Conservation (phyloP, 2,329 filamentous ascomycete species). For the Alternaria sp. region DNA sequence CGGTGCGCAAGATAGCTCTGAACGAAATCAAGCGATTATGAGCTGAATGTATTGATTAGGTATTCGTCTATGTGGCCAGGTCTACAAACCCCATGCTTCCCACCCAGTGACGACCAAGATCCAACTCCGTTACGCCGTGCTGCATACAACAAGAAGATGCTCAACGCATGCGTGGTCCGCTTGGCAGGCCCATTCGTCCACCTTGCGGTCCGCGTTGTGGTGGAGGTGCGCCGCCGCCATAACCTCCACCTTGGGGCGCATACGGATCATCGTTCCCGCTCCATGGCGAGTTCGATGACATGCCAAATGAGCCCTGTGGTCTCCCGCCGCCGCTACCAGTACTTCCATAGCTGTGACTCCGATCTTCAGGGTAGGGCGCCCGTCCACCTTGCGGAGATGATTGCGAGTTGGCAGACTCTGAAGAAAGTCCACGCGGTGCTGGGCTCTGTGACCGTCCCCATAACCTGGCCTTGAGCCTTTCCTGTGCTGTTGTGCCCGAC, state of each 20-base stretch:
- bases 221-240: conserved; percentile 29
- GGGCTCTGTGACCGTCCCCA: conserved; percentile 71
- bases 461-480: conserved; percentile 79
- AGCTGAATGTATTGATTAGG: conserved; percentile 2
- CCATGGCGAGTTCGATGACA: conserved; percentile 44
- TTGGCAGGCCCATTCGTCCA: conserved; percentile 46
- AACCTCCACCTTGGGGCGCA: conserved; percentile 29
- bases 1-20: neutral
- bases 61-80: conserved; percentile 3
- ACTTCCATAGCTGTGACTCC: conserved; percentile 38
- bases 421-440: conserved; percentile 40
- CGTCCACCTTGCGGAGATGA: conserved; percentile 22
- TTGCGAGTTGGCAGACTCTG: conserved; percentile 27
- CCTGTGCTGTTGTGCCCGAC: conserved; percentile 68
- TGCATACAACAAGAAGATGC: conserved; percentile 4
- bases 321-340: conserved; percentile 32
- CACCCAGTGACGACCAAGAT: conserved; percentile 7
- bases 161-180: conserved; percentile 47
- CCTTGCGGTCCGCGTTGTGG: conserved; percentile 36
- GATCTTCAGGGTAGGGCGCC: conserved; percentile 42
- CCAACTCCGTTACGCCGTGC: conserved; percentile 28
- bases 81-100: neutral
- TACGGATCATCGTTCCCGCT: conserved; percentile 41
- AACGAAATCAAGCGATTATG: neutral
- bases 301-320: conserved; percentile 35